Evolutionary conservation across 2,329 filamentous ascomycete genomes (phyloP).

Genomic region (Erysiphe pisi): DNA sequence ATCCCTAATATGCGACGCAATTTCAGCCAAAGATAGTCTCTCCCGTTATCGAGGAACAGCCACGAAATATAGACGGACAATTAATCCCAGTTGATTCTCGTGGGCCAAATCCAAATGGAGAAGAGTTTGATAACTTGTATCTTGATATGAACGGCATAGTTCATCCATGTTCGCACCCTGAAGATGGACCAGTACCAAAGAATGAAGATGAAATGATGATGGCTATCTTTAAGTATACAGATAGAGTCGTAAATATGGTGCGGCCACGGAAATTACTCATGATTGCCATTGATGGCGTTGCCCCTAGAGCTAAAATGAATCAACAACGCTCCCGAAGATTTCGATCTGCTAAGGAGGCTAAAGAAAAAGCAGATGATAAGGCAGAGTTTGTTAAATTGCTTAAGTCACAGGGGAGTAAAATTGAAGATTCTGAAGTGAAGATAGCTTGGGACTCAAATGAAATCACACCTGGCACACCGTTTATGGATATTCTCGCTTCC

Average conservation of each 20-base stretch:
- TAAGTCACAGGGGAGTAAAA: constrained; percentile 58
- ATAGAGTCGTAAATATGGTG: constrained; percentile 97
- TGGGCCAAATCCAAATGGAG: constrained; percentile 83
- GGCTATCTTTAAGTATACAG: constrained; percentile 97
- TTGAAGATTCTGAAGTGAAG: constrained; percentile 56
- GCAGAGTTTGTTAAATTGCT: constrained; percentile 76
- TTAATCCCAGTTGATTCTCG: constrained; percentile 76
- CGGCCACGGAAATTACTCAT: constrained; percentile 89
- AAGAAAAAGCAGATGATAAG: constrained; percentile 87
- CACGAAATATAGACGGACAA: constrained; percentile 70
- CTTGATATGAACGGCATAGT: constrained; percentile 99
- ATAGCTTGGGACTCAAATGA: constrained; percentile 84
- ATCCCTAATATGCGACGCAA: background rate
- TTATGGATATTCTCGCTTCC: constrained; percentile 90
- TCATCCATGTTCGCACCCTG: constrained; percentile 94
- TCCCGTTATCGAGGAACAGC: constrained; percentile 69
- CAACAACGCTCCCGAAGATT: constrained; percentile 96
- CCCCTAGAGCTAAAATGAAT: constrained; percentile 98
- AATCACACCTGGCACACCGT: constrained; percentile 93
- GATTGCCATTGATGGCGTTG: constrained; percentile 97
- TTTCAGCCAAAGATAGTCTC: constrained; percentile 28
- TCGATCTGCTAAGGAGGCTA: constrained; percentile 83
- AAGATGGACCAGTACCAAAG: constrained; percentile 78
- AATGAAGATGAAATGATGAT: constrained; percentile 99
- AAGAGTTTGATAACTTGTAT: constrained; percentile 96